Percentiles rank a stretch among this genome's conserved stretches.
phyloP scores from a whole-genome alignment of 371 early-diverging fungal species.

The Mortierella sp. region DNA sequence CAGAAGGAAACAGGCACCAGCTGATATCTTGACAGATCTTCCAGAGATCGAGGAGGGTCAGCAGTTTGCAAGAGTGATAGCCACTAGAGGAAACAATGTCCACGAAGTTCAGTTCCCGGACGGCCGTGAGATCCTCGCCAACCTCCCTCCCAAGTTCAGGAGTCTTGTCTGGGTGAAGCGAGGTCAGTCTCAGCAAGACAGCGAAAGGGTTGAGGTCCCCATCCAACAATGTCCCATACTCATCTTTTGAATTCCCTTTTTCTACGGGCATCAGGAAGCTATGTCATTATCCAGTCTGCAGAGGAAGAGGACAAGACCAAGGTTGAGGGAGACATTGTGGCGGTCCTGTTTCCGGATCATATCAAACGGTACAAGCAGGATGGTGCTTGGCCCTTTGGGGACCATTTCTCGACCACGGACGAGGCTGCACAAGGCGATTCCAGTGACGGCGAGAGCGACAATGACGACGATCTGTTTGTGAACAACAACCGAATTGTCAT shows the following conservation, averaged over 20 bases:
- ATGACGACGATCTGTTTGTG: conserved; percentile 73
- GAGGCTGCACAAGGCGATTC: conserved; percentile 25
- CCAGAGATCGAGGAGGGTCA: conserved; percentile 56
- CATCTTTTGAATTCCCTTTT: background rate
- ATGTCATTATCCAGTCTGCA: conserved; percentile 75
- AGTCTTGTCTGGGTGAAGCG: conserved; percentile 88
- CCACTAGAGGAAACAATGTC: conserved; percentile 78
- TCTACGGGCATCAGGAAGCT: conserved; percentile 64
- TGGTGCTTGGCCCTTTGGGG: conserved; percentile 71
- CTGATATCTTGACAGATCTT: conserved; percentile 40
- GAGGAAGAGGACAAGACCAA: conserved; percentile 67
- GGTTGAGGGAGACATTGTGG: conserved; percentile 81
- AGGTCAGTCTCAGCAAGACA: conserved; percentile 54
- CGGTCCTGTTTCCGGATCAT: conserved; percentile 80
- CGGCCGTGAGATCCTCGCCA: conserved; percentile 66
- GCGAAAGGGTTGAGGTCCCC: too few species aligned
- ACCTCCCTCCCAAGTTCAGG: conserved; percentile 81
- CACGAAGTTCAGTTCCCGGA: conserved; percentile 75
- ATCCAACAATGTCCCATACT: too few species aligned
- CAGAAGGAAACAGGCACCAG: conserved; percentile 48
- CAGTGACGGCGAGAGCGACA: conserved; percentile 30
- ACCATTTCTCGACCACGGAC: conserved; percentile 9
- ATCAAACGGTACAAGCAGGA: conserved; percentile 75
- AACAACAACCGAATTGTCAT: conserved; percentile 69
- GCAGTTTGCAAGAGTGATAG: conserved; percentile 70